Evolutionary conservation across 352 stramenopile species (phyloP).

Genomic region (Phytophthora europaea): DNA sequence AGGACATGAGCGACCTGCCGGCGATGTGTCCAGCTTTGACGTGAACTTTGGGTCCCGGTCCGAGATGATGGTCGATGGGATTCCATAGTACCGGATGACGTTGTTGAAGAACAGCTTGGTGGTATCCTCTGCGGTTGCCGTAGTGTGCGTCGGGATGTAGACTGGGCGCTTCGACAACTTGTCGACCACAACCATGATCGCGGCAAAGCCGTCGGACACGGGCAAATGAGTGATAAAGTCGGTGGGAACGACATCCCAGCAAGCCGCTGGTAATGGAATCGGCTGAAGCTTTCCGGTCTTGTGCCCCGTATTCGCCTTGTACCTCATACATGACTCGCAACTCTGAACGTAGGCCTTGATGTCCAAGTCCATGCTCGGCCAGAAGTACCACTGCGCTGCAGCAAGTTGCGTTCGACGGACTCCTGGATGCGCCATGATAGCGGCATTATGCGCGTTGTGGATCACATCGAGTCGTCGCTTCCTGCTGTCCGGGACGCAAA

Average conservation of each 20-base stretch:
- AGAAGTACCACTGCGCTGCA: background rate
- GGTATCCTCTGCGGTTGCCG: too few species aligned
- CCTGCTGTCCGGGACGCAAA: background rate
- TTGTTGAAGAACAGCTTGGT: too few species aligned
- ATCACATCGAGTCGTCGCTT: background rate
- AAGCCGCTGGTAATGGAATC: background rate
- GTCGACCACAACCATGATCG: too few species aligned
- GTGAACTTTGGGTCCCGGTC: too few species aligned
- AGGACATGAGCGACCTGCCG: too few species aligned
- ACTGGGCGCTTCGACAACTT: too few species aligned
- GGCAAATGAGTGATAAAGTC: background rate
- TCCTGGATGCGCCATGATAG: background rate
- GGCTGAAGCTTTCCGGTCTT: background rate
- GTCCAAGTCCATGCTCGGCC: background rate
- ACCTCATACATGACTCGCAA: background rate
- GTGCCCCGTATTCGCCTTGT: background rate
- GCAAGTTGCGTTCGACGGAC: background rate
- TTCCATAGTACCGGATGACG: too few species aligned
- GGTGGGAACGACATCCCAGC: background rate
- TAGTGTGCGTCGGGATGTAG: too few species aligned
- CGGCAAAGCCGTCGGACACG: too few species aligned
- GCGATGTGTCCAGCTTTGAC: too few species aligned
- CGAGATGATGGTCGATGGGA: too few species aligned
- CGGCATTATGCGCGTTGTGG: background rate
- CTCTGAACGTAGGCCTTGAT: background rate